Base-by-base conservation (phyloP, 164 flowering plant species). In the Amborella trichopoda region DNA sequence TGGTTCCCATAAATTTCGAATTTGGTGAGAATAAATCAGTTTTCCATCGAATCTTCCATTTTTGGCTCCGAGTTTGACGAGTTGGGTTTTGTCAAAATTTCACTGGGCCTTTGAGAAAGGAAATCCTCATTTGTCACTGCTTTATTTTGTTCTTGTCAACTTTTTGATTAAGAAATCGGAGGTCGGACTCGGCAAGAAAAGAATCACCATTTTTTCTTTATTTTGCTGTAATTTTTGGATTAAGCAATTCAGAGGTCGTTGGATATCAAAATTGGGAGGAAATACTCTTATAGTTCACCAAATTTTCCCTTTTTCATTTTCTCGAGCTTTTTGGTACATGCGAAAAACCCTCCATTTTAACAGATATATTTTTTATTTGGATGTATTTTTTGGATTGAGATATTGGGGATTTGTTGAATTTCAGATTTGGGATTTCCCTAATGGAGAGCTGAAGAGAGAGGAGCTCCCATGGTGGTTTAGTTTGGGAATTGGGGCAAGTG, bases 401-500 rank as follows among this genome's bases (percentile, higher is more conserved):
- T 37, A 37, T 14, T 14, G 9, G 34, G 34, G 14, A 30, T 30
- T 30, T 1, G 11, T 8, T 37, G 41, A 37, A 21, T 37, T 37
- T 30, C 19, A 37, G 41, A 37, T 21, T 6, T 37, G 41, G 41
- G 41, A 37, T 14, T 14, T 37, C 8, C 41, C 41, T 37, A 37
- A 37, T 3, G 19, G 19, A 21, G 19, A 37, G 41, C 41, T 6
- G n/a, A 18, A 21, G 41, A 37, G 5, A 21, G 41, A n/a, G 41
- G n/a, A 37, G 6, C 41, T 37, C 16, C 6, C 6, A 14, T 6
- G 41, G n/a, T 10, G 41, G 41, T 37, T 37, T 2, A 37, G 19
- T 8, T 37, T 37, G 41, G 41, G 41, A 4, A 37, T 37, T 37
- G 41, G 41, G n/a, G 41, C 13, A 8, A 37, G 41, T 21, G 41